Conservation (phyloP, 164 flowering plant species). For the Taxillus chinensis region DNA sequence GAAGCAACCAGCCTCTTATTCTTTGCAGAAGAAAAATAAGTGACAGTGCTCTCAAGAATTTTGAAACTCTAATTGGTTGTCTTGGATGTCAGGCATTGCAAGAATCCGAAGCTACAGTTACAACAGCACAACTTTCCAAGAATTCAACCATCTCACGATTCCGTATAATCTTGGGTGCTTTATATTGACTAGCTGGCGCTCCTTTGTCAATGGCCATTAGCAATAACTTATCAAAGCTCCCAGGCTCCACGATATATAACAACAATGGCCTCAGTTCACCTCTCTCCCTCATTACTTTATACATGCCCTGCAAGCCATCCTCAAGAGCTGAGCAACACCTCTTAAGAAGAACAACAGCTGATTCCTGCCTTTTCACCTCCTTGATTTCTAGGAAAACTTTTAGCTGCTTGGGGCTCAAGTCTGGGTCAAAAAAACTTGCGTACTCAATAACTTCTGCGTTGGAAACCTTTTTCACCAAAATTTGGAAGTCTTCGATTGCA, state of each 20-base stretch:
- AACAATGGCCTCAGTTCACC: conserved; percentile 23
- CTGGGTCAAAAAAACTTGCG: conserved; percentile 21
- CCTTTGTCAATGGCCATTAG: conserved; percentile 25
- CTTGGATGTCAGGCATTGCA: neutral
- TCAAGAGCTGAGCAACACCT: conserved; percentile 24
- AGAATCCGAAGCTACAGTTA: conserved; percentile 10
- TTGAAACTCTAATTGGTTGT: neutral
- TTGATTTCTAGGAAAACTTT: conserved; percentile 25
- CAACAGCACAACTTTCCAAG: conserved; percentile 18
- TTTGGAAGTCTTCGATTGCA: conserved; percentile 21
- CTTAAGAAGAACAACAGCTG: conserved; percentile 13
- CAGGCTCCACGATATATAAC: conserved; percentile 25
- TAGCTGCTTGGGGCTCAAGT: conserved; percentile 19
- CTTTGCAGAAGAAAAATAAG: neutral
- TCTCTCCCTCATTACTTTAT: conserved; percentile 21
- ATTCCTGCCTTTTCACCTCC: conserved; percentile 11
- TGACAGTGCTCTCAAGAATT: neutral
- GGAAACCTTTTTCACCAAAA: conserved; percentile 7
- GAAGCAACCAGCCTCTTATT: neutral
- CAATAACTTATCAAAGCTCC: conserved; percentile 23
- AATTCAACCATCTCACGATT: conserved; percentile 18
- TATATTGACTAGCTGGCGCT: conserved; percentile 34
- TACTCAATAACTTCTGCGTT: conserved; percentile 23
- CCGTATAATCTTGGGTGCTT: conserved; percentile 35
- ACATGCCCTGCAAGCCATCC: conserved; percentile 22